phyloP scores from a whole-genome alignment of 2,329 filamentous ascomycete species.

The Cryphonectria radicalis region DNA sequence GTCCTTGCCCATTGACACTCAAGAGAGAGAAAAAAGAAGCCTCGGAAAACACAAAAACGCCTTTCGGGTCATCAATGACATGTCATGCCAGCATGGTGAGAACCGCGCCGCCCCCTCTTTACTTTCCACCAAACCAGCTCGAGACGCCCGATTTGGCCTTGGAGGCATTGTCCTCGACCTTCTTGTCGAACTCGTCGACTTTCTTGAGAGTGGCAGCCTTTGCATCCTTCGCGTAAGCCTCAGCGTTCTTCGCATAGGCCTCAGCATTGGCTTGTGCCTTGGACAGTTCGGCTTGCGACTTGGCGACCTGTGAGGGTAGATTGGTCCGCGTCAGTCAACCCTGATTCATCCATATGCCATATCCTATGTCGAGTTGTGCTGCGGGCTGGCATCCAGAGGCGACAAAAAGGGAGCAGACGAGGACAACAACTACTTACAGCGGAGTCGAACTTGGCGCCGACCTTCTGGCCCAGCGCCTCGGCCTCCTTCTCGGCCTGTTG shows the following conservation, averaged over 20 bases:
- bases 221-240: conserved; percentile 64
- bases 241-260: conserved; percentile 63
- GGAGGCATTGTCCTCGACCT: conserved; percentile 74
- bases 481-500: conserved; percentile 68
- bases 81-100: background rate
- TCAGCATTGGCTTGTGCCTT: conserved; percentile 66
- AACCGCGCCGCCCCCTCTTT: conserved; percentile 17
- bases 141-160: conserved; percentile 85
- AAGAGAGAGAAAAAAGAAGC: background rate
- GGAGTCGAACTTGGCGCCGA: conserved; percentile 69
- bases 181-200: conserved; percentile 82
- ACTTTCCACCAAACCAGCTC: conserved; percentile 80
- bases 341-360: background rate
- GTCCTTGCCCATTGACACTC: background rate
- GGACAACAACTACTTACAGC: conserved; percentile 57
- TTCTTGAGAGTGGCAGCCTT: conserved; percentile 70
- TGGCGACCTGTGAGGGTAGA: conserved; percentile 56
- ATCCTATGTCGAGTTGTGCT: background rate
- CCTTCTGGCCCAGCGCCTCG: conserved; percentile 63
- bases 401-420: background rate
- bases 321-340: conserved; percentile 31
- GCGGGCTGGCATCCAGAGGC: background rate
- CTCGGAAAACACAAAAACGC: conserved; percentile 16
- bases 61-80: conserved; percentile 10
- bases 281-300: conserved; percentile 65